phyloP scores from a whole-genome alignment of 495 filamentous ascomycete species.

The Penicillium steckii region DNA sequence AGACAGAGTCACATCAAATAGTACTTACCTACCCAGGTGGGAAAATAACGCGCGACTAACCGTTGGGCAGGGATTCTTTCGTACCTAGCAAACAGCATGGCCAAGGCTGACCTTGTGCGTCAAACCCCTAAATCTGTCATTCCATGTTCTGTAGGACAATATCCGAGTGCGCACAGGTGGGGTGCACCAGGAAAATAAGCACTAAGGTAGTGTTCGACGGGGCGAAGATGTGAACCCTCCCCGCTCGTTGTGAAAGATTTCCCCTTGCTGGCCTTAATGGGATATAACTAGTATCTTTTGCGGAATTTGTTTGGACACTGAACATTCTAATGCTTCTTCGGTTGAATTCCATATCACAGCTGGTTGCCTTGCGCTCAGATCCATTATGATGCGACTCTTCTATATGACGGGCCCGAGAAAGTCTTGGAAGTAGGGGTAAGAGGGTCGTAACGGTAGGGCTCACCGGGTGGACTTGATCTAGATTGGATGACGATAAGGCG shows the following conservation, averaged over 20 bases:
- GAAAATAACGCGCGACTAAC: background rate
- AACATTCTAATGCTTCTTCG: too few relatives aligned
- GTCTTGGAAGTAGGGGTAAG: background rate
- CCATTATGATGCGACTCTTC: background rate
- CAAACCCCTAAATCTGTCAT: background rate
- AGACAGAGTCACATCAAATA: background rate
- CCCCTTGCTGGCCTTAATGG: conserved; percentile 17
- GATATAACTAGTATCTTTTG: background rate
- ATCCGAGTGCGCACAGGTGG: background rate
- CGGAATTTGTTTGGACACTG: background rate
- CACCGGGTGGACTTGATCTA: background rate
- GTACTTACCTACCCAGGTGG: background rate
- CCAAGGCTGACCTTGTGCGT: background rate
- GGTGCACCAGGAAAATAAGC: conserved; percentile 14
- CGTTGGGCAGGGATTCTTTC: background rate
- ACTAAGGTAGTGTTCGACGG: conserved; percentile 11
- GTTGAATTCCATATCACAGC: too few relatives aligned
- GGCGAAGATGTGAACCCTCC: conserved; percentile 6
- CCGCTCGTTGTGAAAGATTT: conserved; percentile 5
- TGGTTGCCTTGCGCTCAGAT: background rate
- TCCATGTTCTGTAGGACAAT: background rate
- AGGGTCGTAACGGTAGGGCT: background rate
- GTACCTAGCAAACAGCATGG: background rate
- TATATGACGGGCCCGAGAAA: too few relatives aligned
- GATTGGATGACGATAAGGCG: background rate